Base-by-base conservation (phyloP, 2,329 filamentous ascomycete genomes). In the Thermothelomyces thermophilus region DNA sequence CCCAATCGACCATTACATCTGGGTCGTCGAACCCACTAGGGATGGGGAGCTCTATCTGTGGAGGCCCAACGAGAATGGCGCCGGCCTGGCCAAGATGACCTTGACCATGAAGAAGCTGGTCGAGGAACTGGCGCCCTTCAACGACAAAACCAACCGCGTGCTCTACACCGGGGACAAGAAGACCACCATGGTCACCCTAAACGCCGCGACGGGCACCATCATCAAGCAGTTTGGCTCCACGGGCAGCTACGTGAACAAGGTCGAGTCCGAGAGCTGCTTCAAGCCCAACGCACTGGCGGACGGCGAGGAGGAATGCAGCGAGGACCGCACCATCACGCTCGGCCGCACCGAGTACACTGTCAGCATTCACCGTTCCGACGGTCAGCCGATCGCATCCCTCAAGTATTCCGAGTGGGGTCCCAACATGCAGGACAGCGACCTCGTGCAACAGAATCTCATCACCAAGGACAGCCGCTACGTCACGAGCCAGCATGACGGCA, bases 371-470 rank as follows among this genome's bases (percentile, higher is more conserved):
- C 84, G 87, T 53, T 79, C 77, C 39, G 79, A 86, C 58, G 84
- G 85, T 1, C 80, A 84, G 52, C 80, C 82, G 7, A 85, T 98
- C 55, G 95, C 90, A 62, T 95, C 88, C 0, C 80, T 98, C 58
- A 90, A 83, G 57, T 98, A 94, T 64, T 86, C 89, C 10, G 93
- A 98, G 66, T 98, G 93, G 93, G 84, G 83, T 0, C 87, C 90
- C 13, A 98, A 98, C 67, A 94, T 86, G 52, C 87, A 84, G 53
- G 91, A 98, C 66, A 80, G 80, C 56, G 93, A 98, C 64, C 80
- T 98, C 6, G 83, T 89, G 60, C 80, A 80, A 43, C 89, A 97
- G 63, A 93, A 97, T 62, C 79, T 78, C 13, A 70, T 74, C 10
- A 89, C 90, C 0, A 84, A 90, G 64, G 90, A 97, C 65, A 83